Conservation (phyloP, 2,329 filamentous ascomycete genomes). For the Hirsutella thompsonii region DNA sequence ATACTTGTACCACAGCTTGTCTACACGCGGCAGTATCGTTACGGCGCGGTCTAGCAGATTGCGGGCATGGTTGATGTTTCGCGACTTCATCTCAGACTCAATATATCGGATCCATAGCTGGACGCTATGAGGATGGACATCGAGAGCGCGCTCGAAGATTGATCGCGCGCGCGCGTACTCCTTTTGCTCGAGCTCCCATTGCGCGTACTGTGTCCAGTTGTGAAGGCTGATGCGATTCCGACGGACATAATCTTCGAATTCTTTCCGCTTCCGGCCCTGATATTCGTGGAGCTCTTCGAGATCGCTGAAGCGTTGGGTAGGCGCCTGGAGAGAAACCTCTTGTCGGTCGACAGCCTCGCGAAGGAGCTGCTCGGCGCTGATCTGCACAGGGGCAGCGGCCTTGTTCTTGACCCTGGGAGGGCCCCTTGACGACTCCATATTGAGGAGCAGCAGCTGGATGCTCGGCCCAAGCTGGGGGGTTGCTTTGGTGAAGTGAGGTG, state of each 20-base stretch:
- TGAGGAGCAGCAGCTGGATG: background rate
- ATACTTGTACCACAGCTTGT: conserved; percentile 99
- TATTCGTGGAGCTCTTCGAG: conserved; percentile 97
- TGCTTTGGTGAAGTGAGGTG: too few relatives aligned
- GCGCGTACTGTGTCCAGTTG: conserved; percentile 97
- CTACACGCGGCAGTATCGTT: conserved; percentile 75
- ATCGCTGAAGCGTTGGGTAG: conserved; percentile 89
- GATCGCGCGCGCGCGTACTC: conserved; percentile 85
- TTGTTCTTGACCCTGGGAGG: conserved; percentile 98
- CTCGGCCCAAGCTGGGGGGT: background rate
- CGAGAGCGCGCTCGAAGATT: conserved; percentile 88
- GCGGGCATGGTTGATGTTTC: conserved; percentile 93
- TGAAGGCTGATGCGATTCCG: conserved; percentile 93
- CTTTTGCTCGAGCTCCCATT: conserved; percentile 97
- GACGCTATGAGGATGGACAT: conserved; percentile 79
- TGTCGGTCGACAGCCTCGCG: conserved; percentile 95
- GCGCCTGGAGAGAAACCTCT: conserved; percentile 75
- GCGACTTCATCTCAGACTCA: conserved; percentile 83
- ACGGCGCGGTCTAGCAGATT: conserved; percentile 94
- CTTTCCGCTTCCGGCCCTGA: conserved; percentile 88
- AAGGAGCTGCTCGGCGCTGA: conserved; percentile 92
- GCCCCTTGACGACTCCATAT: conserved; percentile 81
- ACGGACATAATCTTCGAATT: conserved; percentile 95
- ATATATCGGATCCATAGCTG: conserved; percentile 87
- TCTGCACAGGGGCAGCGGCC: conserved; percentile 79